phyloP scores from a whole-genome alignment of 2,329 filamentous ascomycete species.

The Scedosporium boydii region DNA sequence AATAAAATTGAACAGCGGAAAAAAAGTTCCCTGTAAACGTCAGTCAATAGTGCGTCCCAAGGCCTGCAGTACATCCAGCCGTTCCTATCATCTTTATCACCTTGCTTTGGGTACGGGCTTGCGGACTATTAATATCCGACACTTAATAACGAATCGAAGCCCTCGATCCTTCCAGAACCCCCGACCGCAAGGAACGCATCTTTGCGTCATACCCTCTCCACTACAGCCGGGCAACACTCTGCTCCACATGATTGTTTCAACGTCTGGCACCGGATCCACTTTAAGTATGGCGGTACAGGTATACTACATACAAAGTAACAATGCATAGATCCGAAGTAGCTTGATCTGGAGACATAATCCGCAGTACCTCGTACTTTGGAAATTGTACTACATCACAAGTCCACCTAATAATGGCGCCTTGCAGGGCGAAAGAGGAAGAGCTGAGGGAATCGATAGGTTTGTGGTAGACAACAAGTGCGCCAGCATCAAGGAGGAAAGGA shows the following conservation, averaged over 20 bases:
- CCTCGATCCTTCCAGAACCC: background rate
- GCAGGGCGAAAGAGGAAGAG: no score
- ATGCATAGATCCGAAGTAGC: no score
- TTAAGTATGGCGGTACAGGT: no score
- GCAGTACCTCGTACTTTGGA: no score
- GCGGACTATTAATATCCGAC: background rate
- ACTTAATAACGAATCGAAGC: background rate
- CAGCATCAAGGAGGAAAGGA: no score
- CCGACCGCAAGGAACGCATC: background rate
- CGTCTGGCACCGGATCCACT: background rate
- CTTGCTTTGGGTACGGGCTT: background rate
- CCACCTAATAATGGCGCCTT: no score
- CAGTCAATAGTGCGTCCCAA: background rate
- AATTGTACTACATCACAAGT: no score
- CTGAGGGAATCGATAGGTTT: no score
- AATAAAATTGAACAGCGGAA: no score
- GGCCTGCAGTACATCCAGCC: background rate
- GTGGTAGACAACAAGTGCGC: no score
- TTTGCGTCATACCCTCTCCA: background rate
- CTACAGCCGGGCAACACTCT: background rate
- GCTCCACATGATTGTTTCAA: background rate
- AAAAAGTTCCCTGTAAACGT: background rate
- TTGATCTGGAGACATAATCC: no score
- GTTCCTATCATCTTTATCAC: background rate
- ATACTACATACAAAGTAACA: no score